Base-by-base conservation (phyloP, 371 early-diverging fungal genomes). In the Dinochytrium kinnereticum region DNA sequence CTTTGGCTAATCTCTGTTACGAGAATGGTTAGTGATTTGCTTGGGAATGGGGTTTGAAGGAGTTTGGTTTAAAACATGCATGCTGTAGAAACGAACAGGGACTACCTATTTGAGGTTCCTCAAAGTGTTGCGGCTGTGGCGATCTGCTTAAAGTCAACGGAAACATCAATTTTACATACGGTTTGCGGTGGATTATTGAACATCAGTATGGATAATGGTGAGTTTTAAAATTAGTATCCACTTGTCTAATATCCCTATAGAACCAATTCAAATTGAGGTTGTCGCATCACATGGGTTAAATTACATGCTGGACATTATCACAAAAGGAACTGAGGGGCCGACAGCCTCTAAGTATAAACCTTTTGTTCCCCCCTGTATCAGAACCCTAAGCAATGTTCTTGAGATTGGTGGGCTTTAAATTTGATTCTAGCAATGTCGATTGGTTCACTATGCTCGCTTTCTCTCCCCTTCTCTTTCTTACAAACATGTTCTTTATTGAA, bases 121-220 rank as follows among this genome's bases (percentile, higher is more conserved):
- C 80, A 77, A 33, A 80, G 85, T 19, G 82, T 91, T 38, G 65
- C 78, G 7, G 72, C 75, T 0, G 79, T 90, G 19, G 78, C 88
- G 1, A 59, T 74, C 21, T 83, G 78, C 70, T 80, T 91, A 3
- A 66, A 81, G 15, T 78, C 83, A 0, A 64, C 80, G 0, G 69
- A 85, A 17, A 44, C 80, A 13, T 81, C 81, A 10, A 70, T 91
- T 44, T 70, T 88, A 34, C 83, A 81, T 50, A 90, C 87, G 28
- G 83, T 90, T 0, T 90, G 90, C 71, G 92, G 91, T 49, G 91
- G 92, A 15, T 84, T 90, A 36, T 71, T 91, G 36, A 94, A 94
- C 66, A 87, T 90, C 66, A 90, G 89, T 70, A 91, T 94, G 91
- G 89, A 91, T 74, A 91, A 90, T 71, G 91, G 93, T 92, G 84